Conservation (phyloP, 805 yeast genomes). For the Citeromyces matritensis region DNA sequence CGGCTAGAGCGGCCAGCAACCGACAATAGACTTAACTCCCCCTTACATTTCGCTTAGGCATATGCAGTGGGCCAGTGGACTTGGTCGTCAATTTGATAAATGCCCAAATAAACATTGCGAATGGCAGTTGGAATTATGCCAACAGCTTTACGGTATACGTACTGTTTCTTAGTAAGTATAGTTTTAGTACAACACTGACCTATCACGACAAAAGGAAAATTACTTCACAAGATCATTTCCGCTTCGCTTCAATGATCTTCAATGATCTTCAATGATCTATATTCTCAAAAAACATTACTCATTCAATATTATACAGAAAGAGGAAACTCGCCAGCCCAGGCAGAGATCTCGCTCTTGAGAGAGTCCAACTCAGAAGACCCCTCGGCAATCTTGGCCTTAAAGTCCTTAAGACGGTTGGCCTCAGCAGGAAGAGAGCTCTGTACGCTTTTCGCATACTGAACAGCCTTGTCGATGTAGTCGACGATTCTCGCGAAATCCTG, state of each 20-base stretch:
- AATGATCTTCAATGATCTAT: background rate
- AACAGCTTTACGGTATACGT: too few relatives aligned
- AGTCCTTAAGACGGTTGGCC: constrained; percentile 92
- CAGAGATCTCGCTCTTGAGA: constrained; percentile 64
- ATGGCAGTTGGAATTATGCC: background rate
- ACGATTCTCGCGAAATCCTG: constrained; percentile 74
- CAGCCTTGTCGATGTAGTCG: constrained; percentile 67
- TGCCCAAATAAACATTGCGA: background rate
- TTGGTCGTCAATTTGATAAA: background rate
- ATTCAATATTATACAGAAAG: constrained; percentile 27
- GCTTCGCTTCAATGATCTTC: too few relatives aligned
- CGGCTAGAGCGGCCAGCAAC: too few relatives aligned
- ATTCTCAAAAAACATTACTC: background rate
- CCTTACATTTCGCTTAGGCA: too few relatives aligned
- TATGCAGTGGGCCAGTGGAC: too few relatives aligned
- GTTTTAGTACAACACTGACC: too few relatives aligned
- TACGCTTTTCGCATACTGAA: constrained; percentile 55
- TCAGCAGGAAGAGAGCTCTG: constrained; percentile 78
- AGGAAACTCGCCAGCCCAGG: constrained; percentile 88
- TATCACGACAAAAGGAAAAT: too few relatives aligned
- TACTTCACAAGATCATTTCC: too few relatives aligned
- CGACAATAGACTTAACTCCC: too few relatives aligned
- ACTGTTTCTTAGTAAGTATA: too few relatives aligned
- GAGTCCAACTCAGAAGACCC: constrained; percentile 55
- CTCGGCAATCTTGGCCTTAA: constrained; percentile 66